These are phyloP conservation scores for Xerocomus minutiporus DNA, from an alignment of 1,284 basidiomycete genomes.

Conservation along the genomic window DNA sequence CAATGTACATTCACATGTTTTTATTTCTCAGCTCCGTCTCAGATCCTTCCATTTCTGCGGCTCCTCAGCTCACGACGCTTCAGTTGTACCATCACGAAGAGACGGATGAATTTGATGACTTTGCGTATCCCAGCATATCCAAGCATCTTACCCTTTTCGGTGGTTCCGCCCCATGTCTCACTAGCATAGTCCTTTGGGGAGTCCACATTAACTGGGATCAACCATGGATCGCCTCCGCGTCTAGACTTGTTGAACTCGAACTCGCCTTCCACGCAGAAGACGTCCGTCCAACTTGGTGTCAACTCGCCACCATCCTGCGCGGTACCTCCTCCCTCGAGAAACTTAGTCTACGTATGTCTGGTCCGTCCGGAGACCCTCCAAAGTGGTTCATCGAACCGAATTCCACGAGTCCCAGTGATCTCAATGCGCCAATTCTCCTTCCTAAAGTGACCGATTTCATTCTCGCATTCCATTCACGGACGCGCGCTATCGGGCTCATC, in stretches of 20 bases:
- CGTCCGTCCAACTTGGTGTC: conserved; percentile 50
- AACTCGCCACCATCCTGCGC: conserved; percentile 47
- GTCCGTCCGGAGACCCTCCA: conserved; percentile 40
- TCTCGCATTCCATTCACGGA: conserved; percentile 43
- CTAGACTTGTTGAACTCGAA: conserved; percentile 44
- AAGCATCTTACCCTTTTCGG: conserved; percentile 46
- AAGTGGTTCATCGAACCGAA: conserved; percentile 33
- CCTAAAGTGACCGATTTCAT: conserved; percentile 45
- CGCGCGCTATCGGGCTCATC: conserved; percentile 45
- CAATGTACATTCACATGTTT: conserved; percentile 45
- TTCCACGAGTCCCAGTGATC: conserved; percentile 24
- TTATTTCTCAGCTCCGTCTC: conserved; percentile 41
- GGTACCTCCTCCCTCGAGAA: conserved; percentile 45
- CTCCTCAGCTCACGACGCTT: conserved; percentile 49
- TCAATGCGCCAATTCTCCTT: conserved; percentile 38
- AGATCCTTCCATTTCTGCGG: conserved; percentile 33
- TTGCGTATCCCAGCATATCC: conserved; percentile 37
- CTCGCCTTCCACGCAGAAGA: conserved; percentile 55
- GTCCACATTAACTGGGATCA: conserved; percentile 60
- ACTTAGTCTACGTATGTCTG: conserved; percentile 49
- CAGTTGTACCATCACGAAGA: conserved; percentile 50
- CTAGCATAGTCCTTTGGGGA: conserved; percentile 51
- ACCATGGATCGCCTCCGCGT: conserved; percentile 37
- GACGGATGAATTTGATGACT: conserved; percentile 29
- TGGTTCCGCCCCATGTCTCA: conserved; percentile 50